Conservation (phyloP, 2,329 filamentous ascomycete species). For the Fusarium torulosum region DNA sequence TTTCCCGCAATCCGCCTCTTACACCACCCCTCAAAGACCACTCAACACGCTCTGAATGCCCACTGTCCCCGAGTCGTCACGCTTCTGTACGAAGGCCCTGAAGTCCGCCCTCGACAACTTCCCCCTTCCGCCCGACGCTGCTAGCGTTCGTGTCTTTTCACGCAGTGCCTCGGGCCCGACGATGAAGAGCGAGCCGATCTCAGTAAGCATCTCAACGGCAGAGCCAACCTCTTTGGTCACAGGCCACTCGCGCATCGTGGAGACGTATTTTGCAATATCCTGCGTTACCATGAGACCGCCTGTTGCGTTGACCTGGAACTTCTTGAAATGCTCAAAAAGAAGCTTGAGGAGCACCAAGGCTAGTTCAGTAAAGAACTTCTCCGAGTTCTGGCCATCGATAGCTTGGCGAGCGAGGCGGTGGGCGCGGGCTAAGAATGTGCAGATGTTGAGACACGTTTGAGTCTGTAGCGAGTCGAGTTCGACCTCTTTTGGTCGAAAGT, state of each 20-base stretch:
- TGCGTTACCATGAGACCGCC: conserved; percentile 96
- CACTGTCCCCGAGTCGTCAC: conserved; percentile 84
- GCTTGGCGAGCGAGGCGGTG: conserved; percentile 73
- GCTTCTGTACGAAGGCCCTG: conserved; percentile 83
- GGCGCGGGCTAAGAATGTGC: conserved; percentile 80
- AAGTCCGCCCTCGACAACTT: conserved; percentile 77
- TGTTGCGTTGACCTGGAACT: conserved; percentile 91
- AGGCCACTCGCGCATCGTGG: conserved; percentile 86
- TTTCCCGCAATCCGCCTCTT: conserved; percentile 19
- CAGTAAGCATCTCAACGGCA: conserved; percentile 85
- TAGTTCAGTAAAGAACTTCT: conserved; percentile 85
- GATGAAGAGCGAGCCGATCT: conserved; percentile 96
- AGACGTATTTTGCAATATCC: conserved; percentile 93
- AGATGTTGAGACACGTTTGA: conserved; percentile 83
- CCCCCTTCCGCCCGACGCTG: conserved; percentile 59
- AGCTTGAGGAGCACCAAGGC: conserved; percentile 81
- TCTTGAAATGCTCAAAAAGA: conserved; percentile 93
- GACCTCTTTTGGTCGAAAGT: conserved; percentile 89
- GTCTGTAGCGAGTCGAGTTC: conserved; percentile 87
- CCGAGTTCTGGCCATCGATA: conserved; percentile 85
- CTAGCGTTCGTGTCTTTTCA: conserved; percentile 75
- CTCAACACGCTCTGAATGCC: conserved; percentile 87
- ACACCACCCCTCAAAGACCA: conserved; percentile 58
- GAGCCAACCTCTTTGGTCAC: conserved; percentile 75
- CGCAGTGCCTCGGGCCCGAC: conserved; percentile 84